A percentile compares a stretch with the other conserved stretches of the same genome.
Conservation (phyloP, 2,329 filamentous ascomycete genomes). For the Didymella lethalis region DNA sequence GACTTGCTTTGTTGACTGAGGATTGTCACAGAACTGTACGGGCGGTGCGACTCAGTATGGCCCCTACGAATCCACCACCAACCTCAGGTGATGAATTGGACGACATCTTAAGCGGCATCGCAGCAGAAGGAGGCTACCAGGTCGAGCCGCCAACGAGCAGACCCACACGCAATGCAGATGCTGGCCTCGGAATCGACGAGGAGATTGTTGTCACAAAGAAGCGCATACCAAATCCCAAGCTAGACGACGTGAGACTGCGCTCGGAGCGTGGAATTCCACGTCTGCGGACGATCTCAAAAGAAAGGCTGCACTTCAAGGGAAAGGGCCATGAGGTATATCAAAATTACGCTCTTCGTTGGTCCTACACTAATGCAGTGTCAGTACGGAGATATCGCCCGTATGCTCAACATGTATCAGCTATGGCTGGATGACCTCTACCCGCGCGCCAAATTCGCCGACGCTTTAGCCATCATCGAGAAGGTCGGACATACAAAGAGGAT, state of each 20-base stretch:
- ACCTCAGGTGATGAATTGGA: slow-evolving; percentile 62
- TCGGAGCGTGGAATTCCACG: slow-evolving; percentile 85
- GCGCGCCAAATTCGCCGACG: slow-evolving; percentile 92
- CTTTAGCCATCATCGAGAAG: slow-evolving; percentile 89
- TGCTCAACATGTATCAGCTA: slow-evolving; percentile 90
- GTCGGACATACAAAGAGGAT: slow-evolving; percentile 84
- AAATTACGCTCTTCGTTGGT: not conserved
- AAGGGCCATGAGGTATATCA: slow-evolving; percentile 84
- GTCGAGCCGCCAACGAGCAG: slow-evolving; percentile 27
- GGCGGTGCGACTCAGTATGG: slow-evolving; percentile 27
- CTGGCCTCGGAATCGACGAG: slow-evolving; percentile 79
- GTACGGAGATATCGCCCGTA: slow-evolving; percentile 82
- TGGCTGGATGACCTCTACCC: slow-evolving; percentile 98
- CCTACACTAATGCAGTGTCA: slow-evolving; percentile 48
- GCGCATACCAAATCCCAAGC: slow-evolving; percentile 78
- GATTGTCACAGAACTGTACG: not conserved
- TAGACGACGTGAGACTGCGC: slow-evolving; percentile 85
- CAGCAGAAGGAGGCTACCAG: slow-evolving; percentile 58
- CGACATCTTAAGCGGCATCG: slow-evolving; percentile 79
- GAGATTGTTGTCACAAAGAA: slow-evolving; percentile 84
- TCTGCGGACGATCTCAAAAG: slow-evolving; percentile 73
- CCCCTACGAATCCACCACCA: slow-evolving; percentile 24
- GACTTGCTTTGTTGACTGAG: not conserved
- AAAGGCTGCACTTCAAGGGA: slow-evolving; percentile 80
- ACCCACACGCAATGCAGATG: slow-evolving; percentile 50